Evolutionary conservation across 192 early-diverging fungal species (phyloP).

Genomic region (Coemansia sp.): DNA sequence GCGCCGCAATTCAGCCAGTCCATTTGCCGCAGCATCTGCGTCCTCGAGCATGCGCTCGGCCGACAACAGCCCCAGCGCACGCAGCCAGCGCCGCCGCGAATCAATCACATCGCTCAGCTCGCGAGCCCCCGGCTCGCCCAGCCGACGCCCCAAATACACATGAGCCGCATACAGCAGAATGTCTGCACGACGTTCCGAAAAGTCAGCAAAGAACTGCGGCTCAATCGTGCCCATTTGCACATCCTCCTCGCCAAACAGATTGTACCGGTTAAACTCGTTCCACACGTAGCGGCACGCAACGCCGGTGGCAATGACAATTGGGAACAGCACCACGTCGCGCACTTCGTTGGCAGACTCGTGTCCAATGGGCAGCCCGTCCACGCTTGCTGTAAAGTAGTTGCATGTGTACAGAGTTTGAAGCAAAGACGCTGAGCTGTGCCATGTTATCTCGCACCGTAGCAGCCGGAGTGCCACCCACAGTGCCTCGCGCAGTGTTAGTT

Average conservation of each 20-base stretch:
- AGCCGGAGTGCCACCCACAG: conserved; percentile 35
- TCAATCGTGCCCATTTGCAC: conserved; percentile 25
- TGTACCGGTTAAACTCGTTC: conserved; percentile 35
- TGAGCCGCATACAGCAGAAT: conserved; percentile 16
- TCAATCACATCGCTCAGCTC: conserved; percentile 16
- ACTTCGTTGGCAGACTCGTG: background rate
- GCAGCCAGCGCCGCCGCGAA: conserved; percentile 33
- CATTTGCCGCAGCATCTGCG: conserved; percentile 5
- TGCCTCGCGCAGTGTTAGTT: conserved; percentile 17
- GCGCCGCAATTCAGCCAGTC: conserved; percentile 4
- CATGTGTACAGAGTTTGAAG: conserved; percentile 48
- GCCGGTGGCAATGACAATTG: conserved; percentile 31
- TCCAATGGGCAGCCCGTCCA: background rate
- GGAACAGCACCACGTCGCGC: conserved; percentile 41
- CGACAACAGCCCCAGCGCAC: conserved; percentile 10
- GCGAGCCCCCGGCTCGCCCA: conserved; percentile 3
- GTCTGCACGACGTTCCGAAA: conserved; percentile 10
- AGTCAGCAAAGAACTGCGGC: conserved; percentile 23
- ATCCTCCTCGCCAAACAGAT: conserved; percentile 44
- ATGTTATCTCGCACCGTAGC: conserved; percentile 46
- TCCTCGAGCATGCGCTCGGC: conserved; percentile 14
- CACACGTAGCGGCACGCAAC: conserved; percentile 31
- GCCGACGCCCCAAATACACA: background rate
- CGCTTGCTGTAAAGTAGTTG: conserved; percentile 33
- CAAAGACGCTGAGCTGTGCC: conserved; percentile 40